A percentile compares a stretch with the other conserved stretches of the same genome.
Evolutionary conservation across 1,139 yeast genomes (phyloP).

Genomic region (Taphrina flavorubra): DNA sequence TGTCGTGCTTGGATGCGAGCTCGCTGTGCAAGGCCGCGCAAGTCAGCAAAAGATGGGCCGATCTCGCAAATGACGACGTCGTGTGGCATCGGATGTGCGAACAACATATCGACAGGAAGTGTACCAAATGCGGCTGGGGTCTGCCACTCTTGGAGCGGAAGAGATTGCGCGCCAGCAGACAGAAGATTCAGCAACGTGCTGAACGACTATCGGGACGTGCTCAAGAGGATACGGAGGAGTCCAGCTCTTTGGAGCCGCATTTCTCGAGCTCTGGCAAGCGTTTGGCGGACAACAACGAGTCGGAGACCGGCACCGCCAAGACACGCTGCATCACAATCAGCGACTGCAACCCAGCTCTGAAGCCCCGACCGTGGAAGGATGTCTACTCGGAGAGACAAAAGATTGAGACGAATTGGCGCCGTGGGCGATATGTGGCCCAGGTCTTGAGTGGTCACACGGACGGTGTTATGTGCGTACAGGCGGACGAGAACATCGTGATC

Average conservation of each 20-base stretch:
- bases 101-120: slow-evolving; percentile 94
- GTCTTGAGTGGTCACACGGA: slow-evolving; percentile 84
- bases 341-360: slow-evolving; percentile 26
- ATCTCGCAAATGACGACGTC: slow-evolving; percentile 89
- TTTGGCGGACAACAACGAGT: neutral
- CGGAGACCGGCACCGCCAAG: neutral
- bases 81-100: slow-evolving; percentile 99
- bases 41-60: slow-evolving; percentile 84
- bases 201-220: slow-evolving; percentile 31
- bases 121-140: slow-evolving; percentile 99
- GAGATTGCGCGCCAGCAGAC: slow-evolving; percentile 49
- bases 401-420: slow-evolving; percentile 93
- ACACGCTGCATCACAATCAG: slow-evolving; percentile 9
- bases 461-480: slow-evolving; percentile 85
- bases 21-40: slow-evolving; percentile 92
- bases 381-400: slow-evolving; percentile 89
- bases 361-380: slow-evolving; percentile 84
- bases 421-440: slow-evolving; percentile 68
- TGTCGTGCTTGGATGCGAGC: slow-evolving; percentile 87
- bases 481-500: slow-evolving; percentile 64
- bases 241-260: neutral
- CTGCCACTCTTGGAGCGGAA: slow-evolving; percentile 72
- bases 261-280: slow-evolving; percentile 24
- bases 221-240: slow-evolving; percentile 6
- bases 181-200: slow-evolving; percentile 46